Base-by-base conservation (phyloP, 805 yeast species). In the Lachancea kluyveri region DNA sequence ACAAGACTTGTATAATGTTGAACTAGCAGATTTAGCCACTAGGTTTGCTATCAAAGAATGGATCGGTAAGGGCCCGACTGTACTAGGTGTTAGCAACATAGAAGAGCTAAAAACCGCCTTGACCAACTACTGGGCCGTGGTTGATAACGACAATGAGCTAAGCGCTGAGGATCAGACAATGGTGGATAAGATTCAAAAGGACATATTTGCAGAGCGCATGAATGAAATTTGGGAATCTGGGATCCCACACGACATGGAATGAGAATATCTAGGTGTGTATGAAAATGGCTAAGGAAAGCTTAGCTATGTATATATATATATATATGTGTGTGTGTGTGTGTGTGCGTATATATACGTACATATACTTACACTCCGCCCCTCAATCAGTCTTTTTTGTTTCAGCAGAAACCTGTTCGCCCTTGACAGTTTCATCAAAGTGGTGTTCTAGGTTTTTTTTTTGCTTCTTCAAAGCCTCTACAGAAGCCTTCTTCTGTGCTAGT, bases 21-120 rank as follows among this genome's bases (percentile, higher is more conserved):
- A 86, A 39, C 60, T 90, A 32, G 95, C 96, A 0, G 90, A 81
- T 40, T 55, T 87, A 39, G 83, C 96, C 3, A 77, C 84, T 1
- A 64, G 92, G 39, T 90, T 67, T 54, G 88, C 95, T 0, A 59
- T 82, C 23, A 59, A 71, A 28, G 59, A 66, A 31, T 82, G 88
- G 86, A 47, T 40, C 12, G 50, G 52, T 23, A 48, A 52, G 23
- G 82, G 83, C 0, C 68, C 76, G 4, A 75, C 88, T 2, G 92
- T 88, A 3, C 59, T 88, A 28, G 97, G 97, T 2, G 77, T 83
- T 17, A 75, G 88, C 26, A 71, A 60, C 17, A 51, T 79, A 3
- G 56, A 50, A 4, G 96, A 88, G 50, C 66, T 88, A 35, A 56
- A 72, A 11, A 62, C 59, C 24, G 94, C 95, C 0, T 56, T 81